These are phyloP conservation scores for Coniochaeta sp. DNA, from an alignment of 2,329 filamentous ascomycete species.

Conservation along the genomic window DNA sequence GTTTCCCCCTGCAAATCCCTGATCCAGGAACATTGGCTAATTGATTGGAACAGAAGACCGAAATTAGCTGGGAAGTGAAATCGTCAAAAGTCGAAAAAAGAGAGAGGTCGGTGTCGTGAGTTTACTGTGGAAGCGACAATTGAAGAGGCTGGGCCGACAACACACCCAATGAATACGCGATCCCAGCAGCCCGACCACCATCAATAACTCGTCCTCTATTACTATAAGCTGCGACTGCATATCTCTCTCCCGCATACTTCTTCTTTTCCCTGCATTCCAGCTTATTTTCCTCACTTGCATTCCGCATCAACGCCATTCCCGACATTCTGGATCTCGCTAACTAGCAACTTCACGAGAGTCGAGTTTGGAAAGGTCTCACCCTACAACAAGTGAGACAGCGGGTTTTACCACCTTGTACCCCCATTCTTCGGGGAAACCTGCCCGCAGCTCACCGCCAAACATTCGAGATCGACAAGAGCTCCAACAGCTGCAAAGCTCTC, in stretches of 20 bases:
- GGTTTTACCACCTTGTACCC: neutral
- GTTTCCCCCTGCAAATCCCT: neutral
- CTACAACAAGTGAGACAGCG: neutral
- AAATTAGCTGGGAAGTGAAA: neutral
- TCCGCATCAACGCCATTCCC: neutral
- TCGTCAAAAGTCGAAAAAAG: neutral
- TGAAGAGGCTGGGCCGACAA: constrained; percentile 3
- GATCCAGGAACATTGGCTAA: neutral
- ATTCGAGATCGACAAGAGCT: neutral
- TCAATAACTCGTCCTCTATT: constrained; percentile 3
- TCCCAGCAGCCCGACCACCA: constrained; percentile 14
- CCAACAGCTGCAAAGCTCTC: neutral
- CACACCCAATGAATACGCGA: constrained; percentile 7
- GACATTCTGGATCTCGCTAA: neutral
- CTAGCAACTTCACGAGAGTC: neutral
- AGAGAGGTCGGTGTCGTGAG: constrained; percentile 2
- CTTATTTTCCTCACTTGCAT: neutral
- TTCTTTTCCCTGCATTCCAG: neutral
- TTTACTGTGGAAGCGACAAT: neutral
- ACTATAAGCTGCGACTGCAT: constrained; percentile 8
- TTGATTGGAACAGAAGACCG: neutral
- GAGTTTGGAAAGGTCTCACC: neutral
- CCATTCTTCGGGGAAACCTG: neutral
- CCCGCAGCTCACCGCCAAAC: neutral
- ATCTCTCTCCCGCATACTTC: constrained; percentile 7